phyloP scores from a whole-genome alignment of 257 asterid genomes.

The Fraxinus excelsior region DNA sequence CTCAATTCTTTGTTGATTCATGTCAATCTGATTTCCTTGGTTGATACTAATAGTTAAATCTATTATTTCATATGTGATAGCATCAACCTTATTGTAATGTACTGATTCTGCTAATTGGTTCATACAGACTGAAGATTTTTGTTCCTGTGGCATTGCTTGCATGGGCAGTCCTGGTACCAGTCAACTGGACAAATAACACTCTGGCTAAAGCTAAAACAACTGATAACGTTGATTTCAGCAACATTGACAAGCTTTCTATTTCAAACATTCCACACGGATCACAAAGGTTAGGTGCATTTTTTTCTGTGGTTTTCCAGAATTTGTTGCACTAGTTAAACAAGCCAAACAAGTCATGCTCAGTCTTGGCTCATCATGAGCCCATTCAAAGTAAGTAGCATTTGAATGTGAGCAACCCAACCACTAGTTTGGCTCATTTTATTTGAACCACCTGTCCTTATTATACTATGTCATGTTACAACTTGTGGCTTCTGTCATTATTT shows the following conservation, averaged over 20 bases:
- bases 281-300: slow-evolving; percentile 52
- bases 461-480: not conserved
- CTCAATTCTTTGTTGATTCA: not conserved
- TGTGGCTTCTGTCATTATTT: not conserved
- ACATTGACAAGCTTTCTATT: slow-evolving; percentile 86
- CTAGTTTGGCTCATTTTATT: slow-evolving; percentile 4
- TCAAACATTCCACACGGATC: slow-evolving; percentile 82
- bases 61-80: not conserved
- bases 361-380: not conserved
- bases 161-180: slow-evolving; percentile 83
- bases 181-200: slow-evolving; percentile 90
- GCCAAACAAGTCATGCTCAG: not conserved
- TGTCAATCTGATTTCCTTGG: not conserved
- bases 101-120: slow-evolving; percentile 23
- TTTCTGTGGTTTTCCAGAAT: not conserved
- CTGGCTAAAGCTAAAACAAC: slow-evolving; percentile 44
- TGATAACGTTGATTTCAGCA: slow-evolving; percentile 46
- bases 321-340: not conserved
- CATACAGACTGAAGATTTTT: slow-evolving; percentile 82
- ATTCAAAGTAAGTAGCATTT: not conserved
- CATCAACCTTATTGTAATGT: slow-evolving; percentile 12
- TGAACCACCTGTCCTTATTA: not conserved
- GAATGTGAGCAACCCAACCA: not conserved
- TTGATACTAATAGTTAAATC: not conserved
- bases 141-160: slow-evolving; percentile 79